Base-by-base conservation (phyloP, 768 basidiomycete species). In the Pleurotus djamor region DNA sequence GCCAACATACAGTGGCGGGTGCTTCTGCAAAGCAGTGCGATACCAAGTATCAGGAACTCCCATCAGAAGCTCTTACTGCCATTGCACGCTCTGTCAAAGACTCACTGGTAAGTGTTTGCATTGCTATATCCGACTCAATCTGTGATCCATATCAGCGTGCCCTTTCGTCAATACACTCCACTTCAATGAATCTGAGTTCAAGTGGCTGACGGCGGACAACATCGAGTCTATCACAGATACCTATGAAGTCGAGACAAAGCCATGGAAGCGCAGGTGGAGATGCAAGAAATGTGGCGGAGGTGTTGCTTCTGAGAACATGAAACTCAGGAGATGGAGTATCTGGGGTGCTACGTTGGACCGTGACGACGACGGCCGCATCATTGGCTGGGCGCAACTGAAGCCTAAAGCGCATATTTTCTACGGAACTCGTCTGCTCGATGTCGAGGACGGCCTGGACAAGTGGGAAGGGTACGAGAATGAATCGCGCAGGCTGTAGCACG, bases 401-500 rank as follows among this genome's bases (percentile, higher is more conserved):
- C 89, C 88, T 0, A 88, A 84, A 0, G 82, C 73, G 0, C 87
- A 88, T 66, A 84, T 84, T 4, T 90, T 88, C 70, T 89, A 89
- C 63, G 83, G 72, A 9, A 88, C 87, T 17, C 76, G 83, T 17
- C 69, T 87, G 73, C 59, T 88, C 62, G 82, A 85, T 57, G 69
- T 88, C 13, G 60, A 74, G 5, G 88, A 89, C 64, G 75, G 66
- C 6, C 60, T 90, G 64, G 75, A 75, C 35, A 90, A 88, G 65
- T 89, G 86, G 86, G 76, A 79, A 21, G 87, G 86, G n/a, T 89
- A 89, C 67, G 80, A 82, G 62, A 72, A 69, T 14, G 65, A 70
- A 44, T 88, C 85, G 21, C 21, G 21, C 21, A 28, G 21, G 21
- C 21, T 28, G 21, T 28, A 28, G 21, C 21, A 28, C 21, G 21